Evolutionary conservation across 1,139 yeast genomes (phyloP), one percentile per base, ranked within the genome.

Genomic region (Saccharomycopsis hybrid): DNA sequence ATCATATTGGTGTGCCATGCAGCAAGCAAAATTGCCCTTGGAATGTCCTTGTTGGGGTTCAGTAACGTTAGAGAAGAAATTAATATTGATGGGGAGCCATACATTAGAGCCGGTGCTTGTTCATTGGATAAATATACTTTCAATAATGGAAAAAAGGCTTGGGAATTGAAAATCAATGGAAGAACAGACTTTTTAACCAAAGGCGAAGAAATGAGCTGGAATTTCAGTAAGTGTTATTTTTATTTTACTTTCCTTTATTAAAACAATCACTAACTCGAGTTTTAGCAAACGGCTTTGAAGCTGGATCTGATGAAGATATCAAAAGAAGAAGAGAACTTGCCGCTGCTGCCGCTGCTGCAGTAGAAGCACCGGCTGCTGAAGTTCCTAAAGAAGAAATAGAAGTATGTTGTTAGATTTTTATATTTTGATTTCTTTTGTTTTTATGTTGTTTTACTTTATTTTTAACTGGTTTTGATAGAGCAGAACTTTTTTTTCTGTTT

Each of bases 131-230:
- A 71, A 54, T 83, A 72, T 58, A 72, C 65, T 24, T 66, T 64
- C 58, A 62, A 71, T 57, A 63, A 62, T 28, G 47, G 58, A n/a
- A 62, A 59, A 2, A 62, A 66, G 5, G 62, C 63, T 43, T 87
- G 95, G 90, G 60, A 60, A 7, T 63, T 79, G 46, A 71, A 70
- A 27, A 70, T 75, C 73, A 83, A 82, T 61, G 96, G 96, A 24
- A 76, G 78, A 56, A 76, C 86, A 29, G 80, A 75, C 44, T 85
- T 80, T 58, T 70, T 87, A 56, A 64, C 74, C 2, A 66, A 74
- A 5, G 96, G 96, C n/a, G 95, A 87, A 64, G 95, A 86, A 65
- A 85, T 88, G 92, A 85, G 85, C 62, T 87, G 96, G 96, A 77
- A 82, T 57, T 87, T 87, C 68, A 79, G 77, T 60, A 69, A 66